Percentiles rank a stretch among this genome's conserved stretches.
Evolutionary conservation across 352 stramenopile species (phyloP).

Genomic region (Globisporangium parvum): DNA sequence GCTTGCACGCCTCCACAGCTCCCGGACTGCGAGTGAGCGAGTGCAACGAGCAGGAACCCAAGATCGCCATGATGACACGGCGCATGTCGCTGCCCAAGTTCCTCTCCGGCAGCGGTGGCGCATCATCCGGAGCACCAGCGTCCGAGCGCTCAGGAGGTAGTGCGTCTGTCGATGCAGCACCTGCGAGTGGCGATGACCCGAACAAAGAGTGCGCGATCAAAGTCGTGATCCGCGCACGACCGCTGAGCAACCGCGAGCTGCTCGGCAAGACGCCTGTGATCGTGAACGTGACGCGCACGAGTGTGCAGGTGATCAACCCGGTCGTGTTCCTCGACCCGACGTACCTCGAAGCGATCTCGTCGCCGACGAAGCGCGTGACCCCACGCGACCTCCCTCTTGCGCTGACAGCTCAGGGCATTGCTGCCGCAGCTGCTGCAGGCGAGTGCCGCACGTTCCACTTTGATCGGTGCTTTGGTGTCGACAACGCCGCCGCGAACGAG

Average conservation of each 20-base stretch:
- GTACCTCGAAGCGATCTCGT: conserved; percentile 37
- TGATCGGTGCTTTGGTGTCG: conserved; percentile 66
- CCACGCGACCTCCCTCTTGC: conserved; percentile 17
- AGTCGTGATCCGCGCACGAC: conserved; percentile 68
- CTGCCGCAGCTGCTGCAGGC: conserved; percentile 28
- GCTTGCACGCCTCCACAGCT: background rate
- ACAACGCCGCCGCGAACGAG: conserved; percentile 21
- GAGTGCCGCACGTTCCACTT: conserved; percentile 73
- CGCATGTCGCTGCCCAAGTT: conserved; percentile 20
- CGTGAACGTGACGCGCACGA: conserved; percentile 37
- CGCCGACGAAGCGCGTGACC: conserved; percentile 16
- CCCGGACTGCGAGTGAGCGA: background rate
- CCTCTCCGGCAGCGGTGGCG: conserved; percentile 2
- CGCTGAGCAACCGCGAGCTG: conserved; percentile 52
- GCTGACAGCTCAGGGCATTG: conserved; percentile 24
- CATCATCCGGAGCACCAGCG: no score
- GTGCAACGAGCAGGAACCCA: no score
- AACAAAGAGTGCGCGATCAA: conserved; percentile 50
- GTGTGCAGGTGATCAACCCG: conserved; percentile 62
- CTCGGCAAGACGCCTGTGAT: conserved; percentile 41
- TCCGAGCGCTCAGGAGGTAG: background rate
- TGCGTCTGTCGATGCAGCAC: background rate
- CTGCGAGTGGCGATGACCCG: conserved; percentile 10
- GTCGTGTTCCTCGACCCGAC: conserved; percentile 49
- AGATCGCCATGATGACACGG: conserved; percentile 6